Percentiles rank a stretch among this genome's conserved stretches.
Evolutionary conservation across 164 flowering plant species (phyloP).

Genomic region (Dillenia suffruticosa): DNA sequence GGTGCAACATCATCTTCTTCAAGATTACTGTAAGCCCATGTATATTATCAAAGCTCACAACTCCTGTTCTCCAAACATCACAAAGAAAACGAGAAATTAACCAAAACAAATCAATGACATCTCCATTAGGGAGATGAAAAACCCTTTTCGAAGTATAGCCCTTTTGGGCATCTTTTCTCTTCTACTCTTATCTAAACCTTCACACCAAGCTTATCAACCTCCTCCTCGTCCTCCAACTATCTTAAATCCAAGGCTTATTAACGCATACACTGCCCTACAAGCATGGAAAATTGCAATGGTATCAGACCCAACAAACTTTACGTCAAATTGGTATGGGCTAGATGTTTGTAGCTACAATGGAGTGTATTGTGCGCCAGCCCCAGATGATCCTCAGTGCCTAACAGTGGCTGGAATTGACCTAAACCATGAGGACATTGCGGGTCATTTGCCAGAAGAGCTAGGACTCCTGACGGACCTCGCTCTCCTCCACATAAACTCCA

Average conservation of each 20-base stretch:
- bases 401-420: constrained; percentile 86
- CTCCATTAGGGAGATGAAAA: constrained; percentile 12
- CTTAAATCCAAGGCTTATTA: constrained; percentile 40
- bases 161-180: constrained; percentile 13
- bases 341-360: constrained; percentile 76
- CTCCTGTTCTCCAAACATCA: constrained; percentile 6
- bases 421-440: constrained; percentile 57
- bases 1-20: too few species aligned
- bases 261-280: constrained; percentile 66
- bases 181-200: constrained; percentile 3
- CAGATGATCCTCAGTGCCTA: constrained; percentile 36
- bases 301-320: constrained; percentile 60
- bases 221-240: neutral
- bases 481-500: constrained; percentile 70
- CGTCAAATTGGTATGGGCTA: constrained; percentile 56
- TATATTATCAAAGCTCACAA: too few species aligned
- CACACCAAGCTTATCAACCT: constrained; percentile 5
- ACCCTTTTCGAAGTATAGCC: constrained; percentile 7
- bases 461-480: constrained; percentile 70
- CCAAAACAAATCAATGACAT: neutral
- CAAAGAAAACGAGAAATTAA: neutral
- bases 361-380: constrained; percentile 73
- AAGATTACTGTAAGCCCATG: too few species aligned
- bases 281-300: constrained; percentile 62
- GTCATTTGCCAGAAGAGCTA: constrained; percentile 54